Evolutionary conservation across 257 asterid genomes (phyloP), one percentile per base, ranked within the genome.

Genomic region (Nicotiana undulata): DNA sequence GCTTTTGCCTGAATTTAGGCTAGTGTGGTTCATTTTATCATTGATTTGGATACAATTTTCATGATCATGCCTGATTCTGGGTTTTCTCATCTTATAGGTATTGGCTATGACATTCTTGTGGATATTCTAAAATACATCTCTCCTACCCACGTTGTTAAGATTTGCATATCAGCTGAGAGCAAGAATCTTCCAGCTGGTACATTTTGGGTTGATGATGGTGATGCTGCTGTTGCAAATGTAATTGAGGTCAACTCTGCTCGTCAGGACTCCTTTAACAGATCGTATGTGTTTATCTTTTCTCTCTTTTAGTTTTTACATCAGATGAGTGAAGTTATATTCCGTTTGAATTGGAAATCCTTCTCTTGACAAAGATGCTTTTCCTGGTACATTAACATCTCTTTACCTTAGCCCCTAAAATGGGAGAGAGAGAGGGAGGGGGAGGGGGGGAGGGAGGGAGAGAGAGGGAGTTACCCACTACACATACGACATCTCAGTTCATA

Each of bases 181-280:
- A 95, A 92, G 90, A 94, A 95, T 86, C 91, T 95, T 81, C 99
- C 99, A 0, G 85, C 86, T 75, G 98, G 99, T 76, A 88, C 89
- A 59, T 95, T 95, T 89, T 95, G 99, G 99, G 86, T 83, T 55
- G 88, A 84, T 22, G 92, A 90, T 82, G 92, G 79, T 80, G 83
- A 78, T 84, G 49, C 83, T 58, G 80, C 85, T 87, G 40, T 83
- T 59, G 83, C 81, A 31, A 83, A 81, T 32, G 76, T 93, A 83
- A 75, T 93, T 83, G 99, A 89, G 90, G 88, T 95, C 81, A 87
- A 86, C 86, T 84, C 97, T 86, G 97, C 99, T 79, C 89, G 82
- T 80, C 96, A 84, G 86, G 96, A 95, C 88, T 84, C 87, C 81
- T 83, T 83, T 40, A 87, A 87, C 64, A 86, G 97, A 91, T 92